These are phyloP conservation scores for Poterioochromonas sp. DNA, from an alignment of 352 stramenopile species.

Conservation along the genomic window DNA sequence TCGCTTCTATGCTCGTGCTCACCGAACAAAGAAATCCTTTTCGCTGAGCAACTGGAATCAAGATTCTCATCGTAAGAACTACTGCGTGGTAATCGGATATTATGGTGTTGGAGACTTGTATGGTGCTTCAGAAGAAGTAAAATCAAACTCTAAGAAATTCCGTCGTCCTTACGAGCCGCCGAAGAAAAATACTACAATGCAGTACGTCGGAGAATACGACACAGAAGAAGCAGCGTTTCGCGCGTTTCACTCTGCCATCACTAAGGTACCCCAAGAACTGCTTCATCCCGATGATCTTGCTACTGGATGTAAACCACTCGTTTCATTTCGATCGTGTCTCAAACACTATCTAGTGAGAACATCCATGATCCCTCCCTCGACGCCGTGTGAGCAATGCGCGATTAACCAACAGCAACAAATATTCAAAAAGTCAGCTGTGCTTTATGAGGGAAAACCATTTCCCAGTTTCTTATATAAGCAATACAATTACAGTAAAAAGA, in stretches of 20 bases:
- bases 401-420: too few relatives aligned
- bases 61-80: neutral
- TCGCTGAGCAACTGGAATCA: too few relatives aligned
- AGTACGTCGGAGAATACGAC: constrained; percentile 3
- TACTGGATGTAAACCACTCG: neutral
- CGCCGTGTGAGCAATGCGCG: constrained; percentile 2
- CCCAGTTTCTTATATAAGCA: neutral
- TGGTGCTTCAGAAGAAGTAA: neutral
- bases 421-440: too few relatives aligned
- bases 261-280: neutral
- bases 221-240: neutral
- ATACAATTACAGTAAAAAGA: neutral
- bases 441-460: neutral
- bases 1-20: neutral
- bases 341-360: constrained; percentile 19
- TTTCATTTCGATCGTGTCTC: neutral
- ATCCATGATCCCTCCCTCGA: neutral
- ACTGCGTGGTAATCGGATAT: neutral
- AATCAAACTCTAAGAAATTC: neutral
- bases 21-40: too few relatives aligned
- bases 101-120: neutral
- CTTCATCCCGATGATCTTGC: neutral
- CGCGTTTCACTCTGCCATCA: neutral
- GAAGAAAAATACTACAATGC: neutral
- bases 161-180: neutral